Evolutionary conservation across 2,329 filamentous ascomycete genomes (phyloP), one percentile per base, ranked within the genome.

Genomic region (Penicillium vulpinum): DNA sequence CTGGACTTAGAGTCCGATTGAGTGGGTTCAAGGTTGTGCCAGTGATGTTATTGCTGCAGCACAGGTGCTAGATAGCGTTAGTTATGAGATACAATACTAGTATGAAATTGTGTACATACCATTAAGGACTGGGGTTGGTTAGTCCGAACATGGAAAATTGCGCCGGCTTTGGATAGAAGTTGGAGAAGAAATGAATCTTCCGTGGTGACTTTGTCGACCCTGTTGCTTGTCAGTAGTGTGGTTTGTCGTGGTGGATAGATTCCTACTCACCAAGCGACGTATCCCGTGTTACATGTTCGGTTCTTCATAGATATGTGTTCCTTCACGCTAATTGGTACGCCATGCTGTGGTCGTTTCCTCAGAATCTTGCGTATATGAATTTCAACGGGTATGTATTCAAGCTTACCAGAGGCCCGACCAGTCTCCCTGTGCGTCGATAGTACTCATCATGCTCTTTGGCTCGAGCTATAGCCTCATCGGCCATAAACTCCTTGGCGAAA

Each of bases 301-400:
- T 81, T 83, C 54, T 81, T 81, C 28, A 88, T 75, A 10, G 84
- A 80, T 66, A 88, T 84, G 15, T 85, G 83, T 51, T 88, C 85
- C 62, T 88, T 88, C 4, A 85, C 70, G 40, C 77, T 81, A 51
- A 86, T 78, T 0, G 83, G 83, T 6, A 86, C 69, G 0, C 82
- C 84, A 63, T 83, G 83, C 58, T 66, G 40, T 7, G 11, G 16
- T 62, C 3, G 2, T 29, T 24, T 24, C 13, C 24, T 52, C 35
- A 56, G 22, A 6, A 35, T 8, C n/a, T n/a, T 15, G 16, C 13
- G 16, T 2, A 4, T 24, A 13, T 47, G 11, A n/a, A 36, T 43
- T 46, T 38, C 8, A 18, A 21, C 16, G 18, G 28, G 21, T 28
- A 21, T 13, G 35, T 26, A 10, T 5, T 21, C 24, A 5, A 18